Percentiles rank a stretch among this genome's conserved stretches.
Conservation (phyloP, 768 basidiomycete species). For the Cystobasidium onofrii region DNA sequence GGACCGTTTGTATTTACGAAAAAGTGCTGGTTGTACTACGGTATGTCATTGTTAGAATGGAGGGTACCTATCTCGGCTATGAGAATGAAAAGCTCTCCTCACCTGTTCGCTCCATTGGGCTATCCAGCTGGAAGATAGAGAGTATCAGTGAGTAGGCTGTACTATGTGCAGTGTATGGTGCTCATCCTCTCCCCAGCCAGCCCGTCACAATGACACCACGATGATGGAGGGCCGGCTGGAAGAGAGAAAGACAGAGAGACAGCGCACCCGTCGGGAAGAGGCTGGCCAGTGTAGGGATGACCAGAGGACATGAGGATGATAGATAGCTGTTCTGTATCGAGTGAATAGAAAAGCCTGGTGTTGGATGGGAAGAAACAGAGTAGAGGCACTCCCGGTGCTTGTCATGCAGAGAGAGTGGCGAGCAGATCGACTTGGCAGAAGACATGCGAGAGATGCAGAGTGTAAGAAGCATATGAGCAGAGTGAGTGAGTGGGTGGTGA, state of each 20-base stretch:
- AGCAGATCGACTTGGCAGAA: not conserved
- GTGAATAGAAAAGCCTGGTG: too few relatives aligned
- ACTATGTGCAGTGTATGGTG: too few relatives aligned
- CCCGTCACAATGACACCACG: too few relatives aligned
- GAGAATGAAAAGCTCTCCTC: not conserved
- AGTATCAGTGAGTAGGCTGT: not conserved
- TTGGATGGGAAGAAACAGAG: not conserved
- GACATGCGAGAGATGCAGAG: too few relatives aligned
- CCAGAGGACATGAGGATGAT: not conserved
- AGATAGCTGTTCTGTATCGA: too few relatives aligned
- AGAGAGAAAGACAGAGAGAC: not conserved
- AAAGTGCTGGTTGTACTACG: slow-evolving; percentile 8
- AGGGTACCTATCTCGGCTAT: not conserved
- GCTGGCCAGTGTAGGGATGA: slow-evolving; percentile 10
- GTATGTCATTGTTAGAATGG: not conserved
- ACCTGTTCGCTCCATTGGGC: slow-evolving; percentile 18
- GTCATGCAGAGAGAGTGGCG: not conserved
- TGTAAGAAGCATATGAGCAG: too few relatives aligned
- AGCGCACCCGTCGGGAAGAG: slow-evolving; percentile 10
- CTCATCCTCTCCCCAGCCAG: too few relatives aligned
- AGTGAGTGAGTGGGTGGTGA: too few relatives aligned
- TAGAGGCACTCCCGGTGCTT: too few relatives aligned
- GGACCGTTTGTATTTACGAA: slow-evolving; percentile 6
- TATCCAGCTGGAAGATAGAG: slow-evolving; percentile 6
- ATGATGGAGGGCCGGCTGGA: not conserved